These are phyloP conservation scores for Aspergillus fischeri DNA, from an alignment of 2,329 filamentous ascomycete species.

Conservation along the genomic window DNA sequence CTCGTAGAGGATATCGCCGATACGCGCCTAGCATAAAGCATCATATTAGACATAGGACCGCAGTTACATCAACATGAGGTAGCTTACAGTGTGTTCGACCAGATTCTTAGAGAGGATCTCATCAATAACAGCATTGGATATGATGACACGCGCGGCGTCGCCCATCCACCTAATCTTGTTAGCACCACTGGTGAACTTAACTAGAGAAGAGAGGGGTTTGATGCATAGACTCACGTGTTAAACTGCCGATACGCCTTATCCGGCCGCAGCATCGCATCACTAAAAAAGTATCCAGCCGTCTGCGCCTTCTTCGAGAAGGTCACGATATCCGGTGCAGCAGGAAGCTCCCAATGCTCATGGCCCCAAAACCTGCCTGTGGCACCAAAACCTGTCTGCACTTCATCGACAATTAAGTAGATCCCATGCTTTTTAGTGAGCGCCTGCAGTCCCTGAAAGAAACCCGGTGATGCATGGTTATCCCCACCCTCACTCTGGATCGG, in stretches of 20 bases:
- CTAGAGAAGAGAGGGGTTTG: too few species aligned
- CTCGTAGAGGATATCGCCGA: background rate
- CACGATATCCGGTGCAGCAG: constrained; percentile 1
- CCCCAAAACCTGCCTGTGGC: constrained; percentile 5
- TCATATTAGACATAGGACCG: background rate
- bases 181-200: background rate
- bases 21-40: too few species aligned
- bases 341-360: constrained; percentile 3
- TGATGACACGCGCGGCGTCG: constrained; percentile 5
- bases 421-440: background rate
- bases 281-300: constrained; percentile 6
- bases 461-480: constrained; percentile 4
- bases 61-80: background rate
- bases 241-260: constrained; percentile 5
- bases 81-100: constrained; percentile 2
- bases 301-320: constrained; percentile 7
- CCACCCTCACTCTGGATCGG: constrained; percentile 6
- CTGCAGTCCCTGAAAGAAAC: constrained; percentile 1
- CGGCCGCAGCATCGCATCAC: constrained; percentile 1
- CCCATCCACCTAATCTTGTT: constrained; percentile 3
- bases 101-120: constrained; percentile 3
- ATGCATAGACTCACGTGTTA: background rate
- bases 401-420: constrained; percentile 1
- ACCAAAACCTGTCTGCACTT: constrained; percentile 5
- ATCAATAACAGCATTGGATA: constrained; percentile 6